These are phyloP conservation scores for Thamnidium elegans DNA, from an alignment of 192 early-diverging fungal species.

Conservation along the genomic window DNA sequence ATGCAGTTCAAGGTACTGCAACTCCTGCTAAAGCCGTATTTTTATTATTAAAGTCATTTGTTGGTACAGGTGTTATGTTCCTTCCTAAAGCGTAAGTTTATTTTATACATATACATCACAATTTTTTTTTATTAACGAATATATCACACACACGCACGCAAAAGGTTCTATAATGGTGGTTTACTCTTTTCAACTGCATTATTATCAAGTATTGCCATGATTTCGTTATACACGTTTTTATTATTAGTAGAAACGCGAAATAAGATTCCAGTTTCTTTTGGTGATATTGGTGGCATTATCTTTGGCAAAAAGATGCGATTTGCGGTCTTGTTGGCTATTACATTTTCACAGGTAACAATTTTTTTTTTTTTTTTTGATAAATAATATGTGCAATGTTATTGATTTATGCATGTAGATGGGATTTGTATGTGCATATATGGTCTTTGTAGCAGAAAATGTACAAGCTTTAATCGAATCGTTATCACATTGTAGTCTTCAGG, in stretches of 20 bases:
- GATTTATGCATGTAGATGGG: conserved; percentile 37
- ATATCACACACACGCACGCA: background rate
- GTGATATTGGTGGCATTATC: conserved; percentile 57
- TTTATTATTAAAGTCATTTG: conserved; percentile 77
- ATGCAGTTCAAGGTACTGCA: conserved; percentile 54
- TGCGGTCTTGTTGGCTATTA: conserved; percentile 67
- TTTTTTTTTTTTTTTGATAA: no score
- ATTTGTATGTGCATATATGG: conserved; percentile 64
- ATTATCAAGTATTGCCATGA: conserved; percentile 62
- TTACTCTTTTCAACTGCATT: conserved; percentile 64
- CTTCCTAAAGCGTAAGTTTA: conserved; percentile 55
- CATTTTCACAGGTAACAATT: conserved; percentile 67
- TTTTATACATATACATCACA: conserved; percentile 1
- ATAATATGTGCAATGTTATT: background rate
- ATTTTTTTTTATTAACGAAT: no score
- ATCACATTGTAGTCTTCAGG: conserved; percentile 20
- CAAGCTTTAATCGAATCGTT: conserved; percentile 37
- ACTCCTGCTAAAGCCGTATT: conserved; percentile 72
- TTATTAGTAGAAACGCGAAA: conserved; percentile 66
- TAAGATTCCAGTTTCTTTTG: conserved; percentile 68
- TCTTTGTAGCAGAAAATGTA: conserved; percentile 60
- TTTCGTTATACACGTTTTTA: conserved; percentile 70
- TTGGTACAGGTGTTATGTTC: conserved; percentile 72
- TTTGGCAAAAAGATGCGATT: conserved; percentile 67
- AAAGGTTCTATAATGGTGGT: conserved; percentile 76